These are phyloP conservation scores for Fusarium decemcellulare DNA, from an alignment of 2,329 filamentous ascomycete species.

Conservation along the genomic window DNA sequence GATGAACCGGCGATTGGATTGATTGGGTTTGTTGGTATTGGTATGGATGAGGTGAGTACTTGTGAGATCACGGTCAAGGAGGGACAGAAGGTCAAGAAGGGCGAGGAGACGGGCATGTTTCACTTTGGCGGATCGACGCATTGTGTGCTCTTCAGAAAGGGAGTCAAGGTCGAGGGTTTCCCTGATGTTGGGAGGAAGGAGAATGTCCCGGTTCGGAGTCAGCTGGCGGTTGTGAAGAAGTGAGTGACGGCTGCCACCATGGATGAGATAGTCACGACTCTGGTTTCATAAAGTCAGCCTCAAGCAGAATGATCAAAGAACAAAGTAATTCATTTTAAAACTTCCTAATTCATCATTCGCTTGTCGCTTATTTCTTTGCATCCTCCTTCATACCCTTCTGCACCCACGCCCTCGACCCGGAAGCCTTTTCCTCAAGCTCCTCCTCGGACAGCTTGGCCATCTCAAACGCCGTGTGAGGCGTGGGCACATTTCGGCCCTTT, in stretches of 20 bases:
- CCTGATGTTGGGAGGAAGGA: constrained; percentile 52
- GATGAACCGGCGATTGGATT: constrained; percentile 77
- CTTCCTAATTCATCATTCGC: not conserved
- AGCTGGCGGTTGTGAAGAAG: constrained; percentile 52
- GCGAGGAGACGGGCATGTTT: constrained; percentile 83
- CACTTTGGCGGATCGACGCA: constrained; percentile 83
- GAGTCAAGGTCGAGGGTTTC: constrained; percentile 62
- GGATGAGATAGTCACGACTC: not conserved
- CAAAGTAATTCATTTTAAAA: not conserved
- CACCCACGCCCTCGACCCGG: constrained; percentile 72
- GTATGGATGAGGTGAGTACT: constrained; percentile 83
- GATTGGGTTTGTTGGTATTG: constrained; percentile 78
- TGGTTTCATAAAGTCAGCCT: not conserved
- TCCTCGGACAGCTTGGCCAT: constrained; percentile 61
- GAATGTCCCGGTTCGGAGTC: constrained; percentile 57
- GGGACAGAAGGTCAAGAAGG: constrained; percentile 77
- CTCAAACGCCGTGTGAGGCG: constrained; percentile 72
- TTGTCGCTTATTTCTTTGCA: constrained; percentile 60
- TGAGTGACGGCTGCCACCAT: constrained; percentile 4
- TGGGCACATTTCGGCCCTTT: constrained; percentile 81
- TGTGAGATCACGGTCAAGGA: constrained; percentile 79
- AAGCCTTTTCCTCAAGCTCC: constrained; percentile 70
- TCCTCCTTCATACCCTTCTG: constrained; percentile 79
- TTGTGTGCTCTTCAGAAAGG: constrained; percentile 75
- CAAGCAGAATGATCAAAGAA: not conserved